Conservation (phyloP, 495 filamentous ascomycete genomes). For the Chaetomidium leptoderma region DNA sequence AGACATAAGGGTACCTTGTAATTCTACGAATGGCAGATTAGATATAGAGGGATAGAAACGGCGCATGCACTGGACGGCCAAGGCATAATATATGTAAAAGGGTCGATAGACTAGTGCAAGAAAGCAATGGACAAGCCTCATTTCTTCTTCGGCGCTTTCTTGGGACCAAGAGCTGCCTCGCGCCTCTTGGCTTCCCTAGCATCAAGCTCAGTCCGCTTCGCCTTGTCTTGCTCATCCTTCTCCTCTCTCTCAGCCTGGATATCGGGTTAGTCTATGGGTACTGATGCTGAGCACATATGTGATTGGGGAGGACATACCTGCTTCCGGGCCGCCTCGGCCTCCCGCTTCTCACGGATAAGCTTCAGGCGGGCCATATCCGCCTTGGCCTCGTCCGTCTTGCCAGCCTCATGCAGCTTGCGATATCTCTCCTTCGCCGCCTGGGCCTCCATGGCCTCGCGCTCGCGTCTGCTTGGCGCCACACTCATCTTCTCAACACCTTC, state of each 20-base stretch:
- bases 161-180: constrained; percentile 43
- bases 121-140: constrained; percentile 12
- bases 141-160: constrained; percentile 36
- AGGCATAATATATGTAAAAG: constrained; percentile 1
- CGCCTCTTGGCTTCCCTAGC: constrained; percentile 65
- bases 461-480: constrained; percentile 59
- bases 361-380: constrained; percentile 82
- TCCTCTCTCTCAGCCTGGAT: constrained; percentile 66
- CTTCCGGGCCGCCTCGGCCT: constrained; percentile 66
- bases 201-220: constrained; percentile 46
- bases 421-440: constrained; percentile 86
- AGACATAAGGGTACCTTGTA: too few species aligned
- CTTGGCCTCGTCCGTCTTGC: constrained; percentile 94
- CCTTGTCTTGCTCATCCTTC: constrained; percentile 56
- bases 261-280: constrained; percentile 4
- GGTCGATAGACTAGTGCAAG: neutral
- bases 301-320: constrained; percentile 36
- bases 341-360: constrained; percentile 78
- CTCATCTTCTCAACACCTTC: constrained; percentile 46
- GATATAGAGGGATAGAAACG: neutral
- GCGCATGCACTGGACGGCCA: neutral
- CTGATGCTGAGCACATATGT: neutral
- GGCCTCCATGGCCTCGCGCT: constrained; percentile 86
- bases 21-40: too few species aligned
- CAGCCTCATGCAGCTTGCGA: constrained; percentile 88